These are phyloP conservation scores for Fraxinus quadrangulata DNA, from an alignment of 257 asterid genomes.

Conservation along the genomic window DNA sequence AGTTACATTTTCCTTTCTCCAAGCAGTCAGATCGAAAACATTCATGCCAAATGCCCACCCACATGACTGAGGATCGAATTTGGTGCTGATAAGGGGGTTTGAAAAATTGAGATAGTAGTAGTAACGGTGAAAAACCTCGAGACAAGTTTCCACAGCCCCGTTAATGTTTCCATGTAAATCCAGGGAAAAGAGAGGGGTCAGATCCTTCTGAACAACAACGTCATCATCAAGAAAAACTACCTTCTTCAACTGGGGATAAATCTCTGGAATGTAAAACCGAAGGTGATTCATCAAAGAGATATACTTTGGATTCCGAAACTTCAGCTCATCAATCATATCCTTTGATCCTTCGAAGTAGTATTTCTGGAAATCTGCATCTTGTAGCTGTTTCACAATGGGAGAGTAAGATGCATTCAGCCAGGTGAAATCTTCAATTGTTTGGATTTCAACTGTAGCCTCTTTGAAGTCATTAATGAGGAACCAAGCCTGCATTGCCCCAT, in stretches of 20 bases:
- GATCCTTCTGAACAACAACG: conserved; percentile 82
- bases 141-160: conserved; percentile 94
- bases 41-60: conserved; percentile 98
- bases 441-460: conserved; percentile 76
- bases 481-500: conserved; percentile 90
- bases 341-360: conserved; percentile 44
- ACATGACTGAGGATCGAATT: conserved; percentile 86
- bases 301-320: conserved; percentile 63
- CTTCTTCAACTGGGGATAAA: conserved; percentile 82
- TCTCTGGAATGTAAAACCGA: conserved; percentile 81
- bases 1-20: conserved; percentile 80
- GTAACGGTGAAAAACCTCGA: conserved; percentile 81
- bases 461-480: conserved; percentile 65
- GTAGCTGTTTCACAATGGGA: conserved; percentile 59
- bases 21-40: conserved; percentile 71
- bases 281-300: conserved; percentile 65
- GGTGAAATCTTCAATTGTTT: conserved; percentile 62
- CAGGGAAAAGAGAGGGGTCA: conserved; percentile 70
- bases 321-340: conserved; percentile 45
- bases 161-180: conserved; percentile 90
- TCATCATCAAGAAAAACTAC: conserved; percentile 84
- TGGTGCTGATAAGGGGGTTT: conserved; percentile 71
- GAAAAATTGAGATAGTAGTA: conserved; percentile 83
- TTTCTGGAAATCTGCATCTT: conserved; percentile 33
- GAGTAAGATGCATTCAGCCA: conserved; percentile 78